Evolutionary conservation across 2,329 filamentous ascomycete species (phyloP).

Genomic region (Alternaria hordeiaustralica): DNA sequence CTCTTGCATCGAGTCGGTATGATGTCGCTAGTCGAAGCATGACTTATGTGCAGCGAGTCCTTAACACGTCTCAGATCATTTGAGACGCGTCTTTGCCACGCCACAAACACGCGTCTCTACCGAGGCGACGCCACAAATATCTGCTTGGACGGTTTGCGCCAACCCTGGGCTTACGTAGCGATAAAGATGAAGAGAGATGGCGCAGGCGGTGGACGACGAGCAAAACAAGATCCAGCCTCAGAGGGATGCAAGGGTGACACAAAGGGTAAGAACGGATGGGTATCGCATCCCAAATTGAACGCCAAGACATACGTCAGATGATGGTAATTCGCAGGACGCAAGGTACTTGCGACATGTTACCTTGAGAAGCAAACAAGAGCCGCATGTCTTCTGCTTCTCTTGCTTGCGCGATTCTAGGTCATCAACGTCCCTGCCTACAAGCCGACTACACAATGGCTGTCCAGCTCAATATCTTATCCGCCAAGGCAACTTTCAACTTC

Average conservation of each 20-base stretch:
- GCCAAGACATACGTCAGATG: constrained; percentile 17
- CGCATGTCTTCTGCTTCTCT: not conserved
- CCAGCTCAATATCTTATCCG: not conserved
- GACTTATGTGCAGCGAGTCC: not conserved
- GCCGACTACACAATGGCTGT: not conserved
- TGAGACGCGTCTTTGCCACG: not conserved
- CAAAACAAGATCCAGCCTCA: constrained; percentile 4
- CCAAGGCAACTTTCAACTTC: not conserved
- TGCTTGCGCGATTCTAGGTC: not conserved
- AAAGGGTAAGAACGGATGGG: not conserved
- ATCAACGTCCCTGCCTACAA: not conserved
- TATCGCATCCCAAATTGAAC: not conserved
- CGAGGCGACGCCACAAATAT: not conserved
- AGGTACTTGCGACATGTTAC: not conserved
- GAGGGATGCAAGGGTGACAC: not conserved
- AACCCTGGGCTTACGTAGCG: not conserved
- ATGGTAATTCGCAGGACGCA: constrained; percentile 5
- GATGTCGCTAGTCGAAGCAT: not conserved
- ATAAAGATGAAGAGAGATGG: not conserved
- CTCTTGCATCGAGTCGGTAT: not conserved
- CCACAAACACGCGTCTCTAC: not conserved
- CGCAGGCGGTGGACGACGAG: not conserved
- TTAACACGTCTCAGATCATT: not conserved
- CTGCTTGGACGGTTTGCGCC: not conserved
- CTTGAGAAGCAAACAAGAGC: not conserved